These are phyloP conservation scores for Ceratocystis smalleyi DNA, from an alignment of 2,329 filamentous ascomycete species.

Conservation along the genomic window DNA sequence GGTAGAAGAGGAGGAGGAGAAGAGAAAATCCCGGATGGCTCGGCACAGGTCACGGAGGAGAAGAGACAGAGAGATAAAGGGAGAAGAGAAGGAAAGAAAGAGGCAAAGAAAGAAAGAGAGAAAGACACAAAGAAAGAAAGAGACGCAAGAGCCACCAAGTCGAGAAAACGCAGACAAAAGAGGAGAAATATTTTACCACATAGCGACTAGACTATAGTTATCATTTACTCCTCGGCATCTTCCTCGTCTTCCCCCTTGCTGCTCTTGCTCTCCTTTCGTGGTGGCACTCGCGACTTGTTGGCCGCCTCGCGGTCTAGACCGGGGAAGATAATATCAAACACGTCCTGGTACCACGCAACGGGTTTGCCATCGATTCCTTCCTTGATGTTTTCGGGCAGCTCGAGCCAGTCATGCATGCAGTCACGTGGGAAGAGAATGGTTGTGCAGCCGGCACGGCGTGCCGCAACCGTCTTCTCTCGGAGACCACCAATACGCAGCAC, in stretches of 20 bases:
- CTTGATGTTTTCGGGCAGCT: conserved; percentile 98
- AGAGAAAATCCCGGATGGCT: not conserved
- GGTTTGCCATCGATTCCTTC: conserved; percentile 83
- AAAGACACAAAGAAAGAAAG: conserved; percentile 4
- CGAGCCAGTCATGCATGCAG: conserved; percentile 93
- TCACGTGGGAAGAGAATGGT: conserved; percentile 90
- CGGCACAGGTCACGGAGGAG: not conserved
- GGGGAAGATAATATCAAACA: conserved; percentile 83
- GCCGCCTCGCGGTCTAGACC: conserved; percentile 57
- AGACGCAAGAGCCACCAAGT: too few relatives aligned
- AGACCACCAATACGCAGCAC: conserved; percentile 87
- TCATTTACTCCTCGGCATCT: conserved; percentile 21
- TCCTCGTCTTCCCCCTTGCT: conserved; percentile 27
- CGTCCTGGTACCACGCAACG: conserved; percentile 84
- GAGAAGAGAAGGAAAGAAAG: conserved; percentile 2
- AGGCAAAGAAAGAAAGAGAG: not conserved
- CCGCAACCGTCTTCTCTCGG: conserved; percentile 93
- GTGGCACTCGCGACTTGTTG: conserved; percentile 39
- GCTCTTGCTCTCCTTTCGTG: conserved; percentile 32
- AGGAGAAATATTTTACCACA: not conserved
- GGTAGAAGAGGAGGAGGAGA: conserved; percentile 12
- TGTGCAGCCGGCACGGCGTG: conserved; percentile 77
- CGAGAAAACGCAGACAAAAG: too few relatives aligned
- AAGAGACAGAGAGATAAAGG: conserved; percentile 11
- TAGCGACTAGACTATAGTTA: not conserved